These are phyloP conservation scores for Triadica sebifera DNA, from an alignment of 345 rosid genomes.

Conservation along the genomic window DNA sequence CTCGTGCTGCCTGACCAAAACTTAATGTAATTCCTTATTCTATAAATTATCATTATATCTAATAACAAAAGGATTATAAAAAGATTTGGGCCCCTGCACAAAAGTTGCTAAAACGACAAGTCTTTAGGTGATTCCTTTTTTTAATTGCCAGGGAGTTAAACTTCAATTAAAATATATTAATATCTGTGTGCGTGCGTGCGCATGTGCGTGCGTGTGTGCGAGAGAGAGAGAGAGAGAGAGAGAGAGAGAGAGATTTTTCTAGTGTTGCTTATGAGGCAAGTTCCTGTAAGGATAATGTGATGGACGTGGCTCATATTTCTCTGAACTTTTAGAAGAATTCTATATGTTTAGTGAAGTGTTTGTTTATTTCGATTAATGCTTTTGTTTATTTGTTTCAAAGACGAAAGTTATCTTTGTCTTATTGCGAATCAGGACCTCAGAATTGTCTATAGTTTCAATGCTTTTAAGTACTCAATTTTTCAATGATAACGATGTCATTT, in stretches of 20 bases:
- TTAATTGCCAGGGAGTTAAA: conserved; percentile 1
- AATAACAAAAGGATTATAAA: too few species aligned
- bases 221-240: too few species aligned
- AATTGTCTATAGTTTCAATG: neutral
- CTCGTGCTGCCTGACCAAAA: neutral
- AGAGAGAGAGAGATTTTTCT: conserved; percentile 8
- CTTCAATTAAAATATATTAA: neutral
- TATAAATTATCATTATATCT: neutral
- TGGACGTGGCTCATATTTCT: neutral
- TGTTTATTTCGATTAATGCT: conserved; percentile 1
- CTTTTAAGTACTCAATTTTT: neutral
- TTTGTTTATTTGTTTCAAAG: conserved; percentile 6
- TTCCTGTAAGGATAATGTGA: neutral
- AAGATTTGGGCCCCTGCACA: neutral
- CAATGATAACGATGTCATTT: neutral
- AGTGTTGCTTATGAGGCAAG: conserved; percentile 6
- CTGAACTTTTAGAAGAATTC: neutral
- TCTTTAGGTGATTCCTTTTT: neutral
- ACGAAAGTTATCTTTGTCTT: conserved; percentile 28
- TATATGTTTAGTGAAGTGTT: neutral
- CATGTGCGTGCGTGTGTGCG: too few species aligned
- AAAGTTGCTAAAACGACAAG: neutral
- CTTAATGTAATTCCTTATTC: neutral
- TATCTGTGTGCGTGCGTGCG: too few species aligned
- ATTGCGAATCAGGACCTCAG: conserved; percentile 11